Conservation (phyloP, 257 asterid genomes). For the Nicotiana tabacum region DNA sequence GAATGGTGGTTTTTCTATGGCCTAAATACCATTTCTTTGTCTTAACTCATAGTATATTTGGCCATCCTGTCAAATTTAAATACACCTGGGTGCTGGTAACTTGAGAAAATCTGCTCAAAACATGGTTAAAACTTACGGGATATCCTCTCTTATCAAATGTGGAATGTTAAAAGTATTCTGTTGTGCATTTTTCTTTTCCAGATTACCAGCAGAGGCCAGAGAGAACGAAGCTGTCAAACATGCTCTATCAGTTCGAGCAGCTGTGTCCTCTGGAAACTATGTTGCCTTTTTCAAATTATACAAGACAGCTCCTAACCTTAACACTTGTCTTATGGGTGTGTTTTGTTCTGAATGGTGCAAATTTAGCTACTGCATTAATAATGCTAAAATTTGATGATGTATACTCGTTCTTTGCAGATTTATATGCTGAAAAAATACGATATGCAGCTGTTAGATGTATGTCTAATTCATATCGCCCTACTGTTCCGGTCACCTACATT, state of each 20-base stretch:
- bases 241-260: conserved; percentile 90
- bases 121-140: background rate
- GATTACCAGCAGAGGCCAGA: conserved; percentile 69
- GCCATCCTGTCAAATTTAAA: background rate
- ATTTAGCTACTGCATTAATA: background rate
- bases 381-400: background rate
- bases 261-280: conserved; percentile 88
- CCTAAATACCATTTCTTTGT: background rate
- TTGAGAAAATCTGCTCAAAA: conserved; percentile 8
- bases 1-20: background rate
- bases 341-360: background rate
- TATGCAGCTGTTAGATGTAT: conserved; percentile 89
- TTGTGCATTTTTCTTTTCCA: conserved; percentile 27
- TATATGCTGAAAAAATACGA: conserved; percentile 93
- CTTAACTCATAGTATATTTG: background rate
- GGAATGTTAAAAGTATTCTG: conserved; percentile 1
- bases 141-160: background rate
- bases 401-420: conserved; percentile 49
- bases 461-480: conserved; percentile 92
- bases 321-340: conserved; percentile 80
- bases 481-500: conserved; percentile 76
- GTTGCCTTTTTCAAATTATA: conserved; percentile 83
- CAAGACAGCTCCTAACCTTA: conserved; percentile 78
- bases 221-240: conserved; percentile 69
- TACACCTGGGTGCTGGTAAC: background rate